These are phyloP conservation scores for Akanthomyces uredinophilus DNA, from an alignment of 2,329 filamentous ascomycete genomes.

Conservation along the genomic window DNA sequence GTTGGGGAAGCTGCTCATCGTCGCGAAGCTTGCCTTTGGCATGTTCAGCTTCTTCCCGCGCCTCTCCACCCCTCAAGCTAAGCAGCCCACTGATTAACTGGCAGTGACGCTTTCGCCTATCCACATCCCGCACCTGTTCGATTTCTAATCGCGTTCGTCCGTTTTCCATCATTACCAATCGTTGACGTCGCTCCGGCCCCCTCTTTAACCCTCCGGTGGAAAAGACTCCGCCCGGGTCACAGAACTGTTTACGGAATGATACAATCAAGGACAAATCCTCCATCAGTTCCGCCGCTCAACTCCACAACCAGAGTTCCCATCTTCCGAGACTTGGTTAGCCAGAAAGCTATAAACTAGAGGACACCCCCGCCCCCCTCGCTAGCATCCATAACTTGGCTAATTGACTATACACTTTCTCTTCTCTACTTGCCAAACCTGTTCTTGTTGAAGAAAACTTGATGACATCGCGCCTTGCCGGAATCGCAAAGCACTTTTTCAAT, in stretches of 20 bases:
- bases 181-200: neutral
- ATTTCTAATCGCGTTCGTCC: slow-evolving; percentile 12
- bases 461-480: slow-evolving; percentile 23
- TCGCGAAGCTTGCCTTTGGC: neutral
- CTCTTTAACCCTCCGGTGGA: neutral
- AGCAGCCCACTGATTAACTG: neutral
- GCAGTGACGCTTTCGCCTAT: neutral
- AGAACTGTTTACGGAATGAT: neutral
- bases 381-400: neutral
- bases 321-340: neutral
- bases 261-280: neutral
- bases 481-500: slow-evolving; percentile 24
- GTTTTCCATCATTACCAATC: slow-evolving; percentile 10
- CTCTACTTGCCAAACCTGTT: neutral
- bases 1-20: neutral
- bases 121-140: neutral
- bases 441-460: slow-evolving; percentile 14
- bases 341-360: neutral
- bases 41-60: neutral
- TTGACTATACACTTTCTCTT: neutral
- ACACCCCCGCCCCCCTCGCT: neutral
- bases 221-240: too few relatives aligned
- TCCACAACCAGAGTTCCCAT: neutral
- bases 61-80: neutral
- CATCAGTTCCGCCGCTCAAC: neutral